Conservation (phyloP, 495 filamentous ascomycete genomes). For the Neurospora sp. region DNA sequence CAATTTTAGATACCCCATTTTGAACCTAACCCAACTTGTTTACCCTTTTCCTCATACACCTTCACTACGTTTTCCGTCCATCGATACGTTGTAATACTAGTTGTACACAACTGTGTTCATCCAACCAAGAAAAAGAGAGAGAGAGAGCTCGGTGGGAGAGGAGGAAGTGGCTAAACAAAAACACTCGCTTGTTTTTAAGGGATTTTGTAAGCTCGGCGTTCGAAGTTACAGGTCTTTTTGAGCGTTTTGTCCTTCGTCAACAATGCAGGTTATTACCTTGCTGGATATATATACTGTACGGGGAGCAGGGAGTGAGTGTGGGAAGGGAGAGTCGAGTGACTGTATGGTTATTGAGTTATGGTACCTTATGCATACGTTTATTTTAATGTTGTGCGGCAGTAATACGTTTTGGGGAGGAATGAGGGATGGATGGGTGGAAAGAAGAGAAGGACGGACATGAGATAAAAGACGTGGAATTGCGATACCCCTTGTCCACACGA, state of each 20-base stretch:
- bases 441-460: neutral
- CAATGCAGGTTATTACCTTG: neutral
- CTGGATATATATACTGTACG: neutral
- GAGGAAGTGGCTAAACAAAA: neutral
- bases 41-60: neutral
- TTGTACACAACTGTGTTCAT: neutral
- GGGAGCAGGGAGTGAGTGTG: neutral
- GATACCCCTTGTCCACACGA: neutral
- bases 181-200: neutral
- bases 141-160: neutral
- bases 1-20: neutral
- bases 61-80: neutral
- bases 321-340: neutral
- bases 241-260: neutral
- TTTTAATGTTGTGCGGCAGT: neutral
- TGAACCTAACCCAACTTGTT: neutral
- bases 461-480: neutral
- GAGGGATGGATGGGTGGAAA: neutral
- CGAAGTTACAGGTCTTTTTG: neutral
- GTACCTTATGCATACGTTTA: neutral
- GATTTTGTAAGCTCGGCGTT: neutral
- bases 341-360: neutral
- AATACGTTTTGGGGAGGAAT: neutral
- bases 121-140: neutral
- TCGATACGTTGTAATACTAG: neutral